Evolutionary conservation across 129 eudicot species (phyloP).

Genomic region (Pseudognaphalium luteoalbum): DNA sequence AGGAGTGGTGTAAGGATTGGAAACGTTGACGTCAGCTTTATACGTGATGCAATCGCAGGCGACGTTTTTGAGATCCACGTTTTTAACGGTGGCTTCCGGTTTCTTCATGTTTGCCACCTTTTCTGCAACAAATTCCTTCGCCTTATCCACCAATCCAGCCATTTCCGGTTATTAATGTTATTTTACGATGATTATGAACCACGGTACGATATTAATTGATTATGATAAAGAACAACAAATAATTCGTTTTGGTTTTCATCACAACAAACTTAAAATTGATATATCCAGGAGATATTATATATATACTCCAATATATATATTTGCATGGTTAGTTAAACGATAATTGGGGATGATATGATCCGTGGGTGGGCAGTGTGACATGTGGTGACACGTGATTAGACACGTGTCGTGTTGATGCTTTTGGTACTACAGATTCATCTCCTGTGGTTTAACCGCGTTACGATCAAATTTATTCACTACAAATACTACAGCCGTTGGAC

Average conservation of each 20-base stretch:
- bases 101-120: constrained; percentile 65
- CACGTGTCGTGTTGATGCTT: constrained; percentile 27
- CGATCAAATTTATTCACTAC: too few species aligned
- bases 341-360: constrained; percentile 3
- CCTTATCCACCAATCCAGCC: constrained; percentile 64
- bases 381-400: constrained; percentile 21
- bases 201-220: too few species aligned
- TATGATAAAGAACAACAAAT: not conserved
- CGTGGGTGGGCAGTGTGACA: constrained; percentile 23
- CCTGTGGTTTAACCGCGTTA: constrained; percentile 17
- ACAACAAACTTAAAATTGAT: not conserved
- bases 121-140: constrained; percentile 66
- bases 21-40: constrained; percentile 58
- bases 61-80: constrained; percentile 71
- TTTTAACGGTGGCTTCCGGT: constrained; percentile 62
- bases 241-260: not conserved
- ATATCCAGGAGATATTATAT: too few species aligned
- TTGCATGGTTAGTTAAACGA: not conserved
- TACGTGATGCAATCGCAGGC: constrained; percentile 54
- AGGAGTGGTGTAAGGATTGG: constrained; percentile 61
- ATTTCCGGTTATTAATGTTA: constrained; percentile 22
- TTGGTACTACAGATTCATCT: constrained; percentile 5
- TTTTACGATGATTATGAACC: not conserved
- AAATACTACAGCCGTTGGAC: too few species aligned
- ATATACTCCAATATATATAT: too few species aligned